Percentiles rank a stretch among this genome's conserved stretches.
Conservation (phyloP, 257 asterid species). For the Nicotiana attenuata region DNA sequence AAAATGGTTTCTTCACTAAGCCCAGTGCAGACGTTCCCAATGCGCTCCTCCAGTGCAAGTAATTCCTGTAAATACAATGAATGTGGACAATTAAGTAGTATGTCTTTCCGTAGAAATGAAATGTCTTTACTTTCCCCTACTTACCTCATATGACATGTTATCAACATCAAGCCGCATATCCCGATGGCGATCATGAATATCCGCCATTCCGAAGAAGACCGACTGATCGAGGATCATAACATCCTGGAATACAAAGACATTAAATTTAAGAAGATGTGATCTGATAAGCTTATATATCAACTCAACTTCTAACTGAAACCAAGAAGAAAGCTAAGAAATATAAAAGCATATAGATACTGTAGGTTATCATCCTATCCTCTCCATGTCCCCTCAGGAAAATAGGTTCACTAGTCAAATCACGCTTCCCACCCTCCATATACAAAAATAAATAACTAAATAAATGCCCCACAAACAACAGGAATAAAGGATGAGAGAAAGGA, state of each 20-base stretch:
- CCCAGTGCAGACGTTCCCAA: constrained; percentile 42
- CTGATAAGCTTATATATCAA: not conserved
- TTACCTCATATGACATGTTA: constrained; percentile 50
- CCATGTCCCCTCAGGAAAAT: not conserved
- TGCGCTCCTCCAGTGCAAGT: constrained; percentile 43
- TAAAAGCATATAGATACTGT: not conserved
- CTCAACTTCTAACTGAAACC: not conserved
- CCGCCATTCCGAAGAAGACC: constrained; percentile 35
- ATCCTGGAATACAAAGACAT: constrained; percentile 23
- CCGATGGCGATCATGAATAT: constrained; percentile 38
- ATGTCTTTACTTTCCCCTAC: not conserved
- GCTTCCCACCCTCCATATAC: not conserved
- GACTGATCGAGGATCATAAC: constrained; percentile 44
- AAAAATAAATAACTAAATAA: not conserved
- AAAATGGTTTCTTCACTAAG: constrained; percentile 32
- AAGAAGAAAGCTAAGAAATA: not conserved
- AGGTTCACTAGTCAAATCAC: not conserved
- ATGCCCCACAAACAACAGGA: not conserved
- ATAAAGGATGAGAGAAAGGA: not conserved
- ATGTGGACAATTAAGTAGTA: not conserved
- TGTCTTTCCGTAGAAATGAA: not conserved
- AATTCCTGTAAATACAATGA: constrained; percentile 24
- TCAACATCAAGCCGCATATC: constrained; percentile 55
- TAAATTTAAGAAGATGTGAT: not conserved
- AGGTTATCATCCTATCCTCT: not conserved